Evolutionary conservation across 2,329 filamentous ascomycete genomes (phyloP), one percentile per base, ranked within the genome.

Genomic region (Diaporthe sp.): DNA sequence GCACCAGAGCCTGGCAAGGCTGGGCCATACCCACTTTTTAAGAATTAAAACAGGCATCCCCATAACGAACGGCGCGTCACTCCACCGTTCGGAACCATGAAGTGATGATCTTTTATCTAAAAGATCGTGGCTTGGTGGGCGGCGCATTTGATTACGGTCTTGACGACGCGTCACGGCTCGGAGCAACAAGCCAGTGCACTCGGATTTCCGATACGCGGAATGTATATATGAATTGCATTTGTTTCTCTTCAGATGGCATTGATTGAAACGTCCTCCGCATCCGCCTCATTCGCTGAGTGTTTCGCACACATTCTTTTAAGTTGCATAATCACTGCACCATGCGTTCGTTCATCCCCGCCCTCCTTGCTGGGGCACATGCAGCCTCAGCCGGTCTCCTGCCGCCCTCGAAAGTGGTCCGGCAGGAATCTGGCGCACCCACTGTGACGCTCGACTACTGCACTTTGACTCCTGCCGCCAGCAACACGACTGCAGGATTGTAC

Each of bases 361-460:
- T 72, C 33, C 35, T 72, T 25, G 70, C 47, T 40, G 70, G 57
- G n/a, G 22, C n/a, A n/a, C n/a, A n/a, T n/a, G n/a, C 70, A 12
- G 70, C 47, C 33, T 33, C 70, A 45, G 70, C 70, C 33, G 42
- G 30, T 1, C 12, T 52, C 25, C 30, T 72, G 25, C 70, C 70
- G 19, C 70, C 57, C 19, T 66, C 70, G 30, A 60, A 55, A 33
- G 58, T 72, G 40, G 47, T 72, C n/a, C 70, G 58, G 6, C 57
- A 55, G 70, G 55, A 72, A 25, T 47, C 47, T 30, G 19, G n/a
- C n/a, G 38, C 58, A 52, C 78, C 78, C 25, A 77, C 78, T 4
- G 78, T 82, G 61, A 77, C 77, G 10, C 77, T 82, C 30, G 79
- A 81, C 75, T 82, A 81, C 72, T 78, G 72, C 67, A 81, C 80